Evolutionary conservation across 768 basidiomycete species (phyloP), one percentile per base, ranked within the genome.

Genomic region (Guyanaporus albipodus): DNA sequence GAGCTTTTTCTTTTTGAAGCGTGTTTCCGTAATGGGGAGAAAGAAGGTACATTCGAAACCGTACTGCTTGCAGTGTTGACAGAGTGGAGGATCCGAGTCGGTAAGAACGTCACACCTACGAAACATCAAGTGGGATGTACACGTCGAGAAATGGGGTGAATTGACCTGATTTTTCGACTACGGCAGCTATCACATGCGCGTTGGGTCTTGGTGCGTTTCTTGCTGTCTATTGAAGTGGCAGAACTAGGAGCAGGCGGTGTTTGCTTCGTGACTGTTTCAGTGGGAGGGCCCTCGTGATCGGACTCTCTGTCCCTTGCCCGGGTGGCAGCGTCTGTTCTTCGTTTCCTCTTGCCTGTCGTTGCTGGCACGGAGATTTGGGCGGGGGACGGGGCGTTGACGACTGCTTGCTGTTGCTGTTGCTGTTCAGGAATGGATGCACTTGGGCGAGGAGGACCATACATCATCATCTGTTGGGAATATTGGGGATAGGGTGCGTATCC

Each of bases 11-110:
- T 96, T 96, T 73, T 97, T 97, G 78, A 97, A 99, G 17, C 96
- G 85, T 0, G 96, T 99, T 67, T 98, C 96, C 9, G 95, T 91
- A 57, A 99, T 99, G 32, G 96, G 96, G 11, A 98, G 81, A 74
- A 96, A 95, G 70, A 94, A 96, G 6, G 94, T 96, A 66, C 95
- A 96, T 54, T 95, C 91, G 56, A 93, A 90, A 35, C 80, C 78
- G 59, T 92, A 91, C 62, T 92, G 90, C 61, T 91, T 89, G 77
- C 95, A 98, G 66, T 97, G 94, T 57, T 92, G 87, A 62, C 93
- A 97, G 39, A 87, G 61, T 15, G 87, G 83, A 0, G 88, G 87
- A 3, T 91, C 86, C 57, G 78, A 66, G 57, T 92, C 89, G 1
- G 76, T 29, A 15, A 98, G 73, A 57, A 96, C 79, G 61, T 98